Conservation (phyloP, 306 rosid species). For the Malus sylvestris region DNA sequence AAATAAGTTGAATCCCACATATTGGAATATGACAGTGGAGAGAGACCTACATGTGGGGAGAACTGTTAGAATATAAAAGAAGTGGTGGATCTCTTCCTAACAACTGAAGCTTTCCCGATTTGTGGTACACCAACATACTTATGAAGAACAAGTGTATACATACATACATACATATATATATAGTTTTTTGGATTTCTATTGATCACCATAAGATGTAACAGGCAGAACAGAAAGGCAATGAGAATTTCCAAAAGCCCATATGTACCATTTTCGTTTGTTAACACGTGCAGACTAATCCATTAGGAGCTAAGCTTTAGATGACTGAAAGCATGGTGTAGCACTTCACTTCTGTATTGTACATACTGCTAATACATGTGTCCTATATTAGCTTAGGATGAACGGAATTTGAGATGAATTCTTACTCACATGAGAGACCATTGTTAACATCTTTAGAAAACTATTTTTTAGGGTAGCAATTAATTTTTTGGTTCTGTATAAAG, state of each 20-base stretch:
- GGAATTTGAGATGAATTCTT: background rate
- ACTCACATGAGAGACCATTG: background rate
- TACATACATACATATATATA: no score
- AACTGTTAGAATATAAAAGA: no score
- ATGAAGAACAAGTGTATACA: background rate
- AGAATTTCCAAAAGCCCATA: background rate
- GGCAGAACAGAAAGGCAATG: background rate
- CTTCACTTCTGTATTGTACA: background rate
- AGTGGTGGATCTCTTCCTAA: no score
- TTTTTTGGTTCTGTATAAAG: background rate
- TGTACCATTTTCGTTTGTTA: background rate
- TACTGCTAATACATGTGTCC: background rate
- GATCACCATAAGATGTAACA: background rate
- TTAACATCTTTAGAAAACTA: background rate
- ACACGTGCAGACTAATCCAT: background rate
- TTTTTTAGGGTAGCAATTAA: background rate
- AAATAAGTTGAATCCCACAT: background rate
- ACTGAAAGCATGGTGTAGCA: background rate
- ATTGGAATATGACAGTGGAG: background rate
- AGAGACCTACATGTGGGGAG: background rate
- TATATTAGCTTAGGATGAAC: conserved; percentile 1
- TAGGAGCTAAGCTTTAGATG: background rate
- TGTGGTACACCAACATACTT: background rate
- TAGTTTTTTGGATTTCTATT: background rate
- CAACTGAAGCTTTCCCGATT: no score